phyloP scores from a whole-genome alignment of 2,329 filamentous ascomycete genomes.

The Trichoderma sp. region DNA sequence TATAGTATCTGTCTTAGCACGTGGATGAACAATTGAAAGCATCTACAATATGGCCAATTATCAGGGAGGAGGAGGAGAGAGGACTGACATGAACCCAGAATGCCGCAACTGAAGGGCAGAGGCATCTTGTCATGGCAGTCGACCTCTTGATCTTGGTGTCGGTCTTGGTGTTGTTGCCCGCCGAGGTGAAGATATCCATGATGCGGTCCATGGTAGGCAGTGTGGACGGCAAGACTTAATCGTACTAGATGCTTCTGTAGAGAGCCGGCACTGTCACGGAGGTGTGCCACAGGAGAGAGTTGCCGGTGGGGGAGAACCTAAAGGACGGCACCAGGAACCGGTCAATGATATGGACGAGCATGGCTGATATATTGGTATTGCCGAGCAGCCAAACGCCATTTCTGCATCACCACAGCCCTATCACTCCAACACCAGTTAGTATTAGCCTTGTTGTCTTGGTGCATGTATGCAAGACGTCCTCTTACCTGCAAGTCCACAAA shows the following conservation, averaged over 20 bases:
- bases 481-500: neutral
- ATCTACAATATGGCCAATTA: too few relatives aligned
- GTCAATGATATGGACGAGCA: neutral
- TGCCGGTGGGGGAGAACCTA: neutral
- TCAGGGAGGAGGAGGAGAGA: neutral
- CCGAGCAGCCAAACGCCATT: conserved; percentile 17
- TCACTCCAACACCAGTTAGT: conserved; percentile 8
- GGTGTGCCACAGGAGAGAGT: conserved; percentile 5
- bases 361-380: conserved; percentile 17
- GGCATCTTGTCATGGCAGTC: conserved; percentile 17
- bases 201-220: conserved; percentile 3
- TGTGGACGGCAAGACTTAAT: neutral
- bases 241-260: neutral
- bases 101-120: conserved; percentile 25
- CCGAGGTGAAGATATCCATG: conserved; percentile 1
- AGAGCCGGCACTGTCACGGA: neutral
- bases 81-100: conserved; percentile 27
- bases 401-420: conserved; percentile 23
- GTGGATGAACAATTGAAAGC: neutral
- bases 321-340: neutral
- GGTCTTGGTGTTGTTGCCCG: conserved; percentile 10
- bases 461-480: conserved; percentile 8
- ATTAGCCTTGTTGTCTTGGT: neutral
- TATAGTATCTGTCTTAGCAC: conserved; percentile 5
- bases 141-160: conserved; percentile 18